Percentiles rank a stretch among this genome's conserved stretches.
phyloP scores from a whole-genome alignment of 768 basidiomycete genomes.

The Crucibulum laeve region DNA sequence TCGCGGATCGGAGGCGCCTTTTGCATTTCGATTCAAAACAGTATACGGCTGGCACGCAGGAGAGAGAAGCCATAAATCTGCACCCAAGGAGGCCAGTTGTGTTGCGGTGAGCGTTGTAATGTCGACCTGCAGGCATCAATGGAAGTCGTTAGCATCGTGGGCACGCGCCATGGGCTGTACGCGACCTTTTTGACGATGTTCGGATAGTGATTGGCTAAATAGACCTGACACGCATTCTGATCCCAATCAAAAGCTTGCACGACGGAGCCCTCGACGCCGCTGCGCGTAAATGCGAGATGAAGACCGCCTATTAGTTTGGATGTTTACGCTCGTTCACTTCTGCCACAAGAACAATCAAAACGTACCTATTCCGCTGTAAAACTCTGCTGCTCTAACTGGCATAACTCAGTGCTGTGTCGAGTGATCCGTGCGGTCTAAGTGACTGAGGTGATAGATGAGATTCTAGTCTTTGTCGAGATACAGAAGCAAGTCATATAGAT shows the following conservation, averaged over 20 bases:
- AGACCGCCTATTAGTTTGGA: slow-evolving; percentile 53
- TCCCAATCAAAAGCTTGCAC: slow-evolving; percentile 84
- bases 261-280: slow-evolving; percentile 39
- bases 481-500: too few species aligned
- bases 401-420: too few species aligned
- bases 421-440: too few species aligned
- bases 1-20: slow-evolving; percentile 68
- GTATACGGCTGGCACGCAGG: slow-evolving; percentile 87
- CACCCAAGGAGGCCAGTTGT: slow-evolving; percentile 40
- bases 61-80: slow-evolving; percentile 73
- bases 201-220: slow-evolving; percentile 53
- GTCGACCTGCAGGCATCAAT: slow-evolving; percentile 38
- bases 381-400: slow-evolving; percentile 47
- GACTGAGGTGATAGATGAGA: too few species aligned
- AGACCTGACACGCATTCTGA: slow-evolving; percentile 67
- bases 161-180: slow-evolving; percentile 4
- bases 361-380: slow-evolving; percentile 78
- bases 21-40: slow-evolving; percentile 67
- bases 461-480: too few species aligned
- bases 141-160: neutral
- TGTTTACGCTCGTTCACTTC: neutral
- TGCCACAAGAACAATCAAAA: neutral
- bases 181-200: slow-evolving; percentile 47
- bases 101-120: slow-evolving; percentile 53
- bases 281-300: slow-evolving; percentile 59